These are phyloP conservation scores for Medicago ruthenica DNA, from an alignment of 306 rosid species.

Conservation along the genomic window DNA sequence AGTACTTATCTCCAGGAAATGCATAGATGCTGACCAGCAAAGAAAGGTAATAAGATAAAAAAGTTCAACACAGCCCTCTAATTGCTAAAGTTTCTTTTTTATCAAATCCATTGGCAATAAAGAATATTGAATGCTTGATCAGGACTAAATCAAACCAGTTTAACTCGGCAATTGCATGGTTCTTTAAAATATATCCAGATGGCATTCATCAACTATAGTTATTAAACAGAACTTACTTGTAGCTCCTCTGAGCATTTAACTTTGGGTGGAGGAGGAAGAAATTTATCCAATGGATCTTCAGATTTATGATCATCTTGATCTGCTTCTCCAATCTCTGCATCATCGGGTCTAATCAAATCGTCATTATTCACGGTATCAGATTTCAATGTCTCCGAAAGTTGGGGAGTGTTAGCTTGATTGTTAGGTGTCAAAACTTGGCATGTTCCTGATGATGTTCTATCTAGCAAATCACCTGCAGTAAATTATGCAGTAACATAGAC, in stretches of 20 bases:
- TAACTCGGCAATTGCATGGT: constrained; percentile 16
- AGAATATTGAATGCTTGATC: neutral
- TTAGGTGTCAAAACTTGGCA: constrained; percentile 57
- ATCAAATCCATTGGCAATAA: neutral
- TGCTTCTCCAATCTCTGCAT: constrained; percentile 53
- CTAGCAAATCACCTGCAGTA: constrained; percentile 66
- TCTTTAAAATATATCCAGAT: constrained; percentile 20
- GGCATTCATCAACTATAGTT: constrained; percentile 22
- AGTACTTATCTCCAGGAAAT: neutral
- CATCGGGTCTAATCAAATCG: constrained; percentile 53
- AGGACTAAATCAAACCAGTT: constrained; percentile 18
- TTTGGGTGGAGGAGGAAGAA: constrained; percentile 81
- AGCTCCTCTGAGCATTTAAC: constrained; percentile 80
- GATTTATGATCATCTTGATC: constrained; percentile 57
- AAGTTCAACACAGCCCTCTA: neutral
- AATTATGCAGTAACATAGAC: neutral
- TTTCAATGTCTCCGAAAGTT: constrained; percentile 56
- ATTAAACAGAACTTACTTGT: constrained; percentile 65
- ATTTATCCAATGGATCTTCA: constrained; percentile 64
- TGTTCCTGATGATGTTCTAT: constrained; percentile 57
- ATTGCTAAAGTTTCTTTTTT: neutral
- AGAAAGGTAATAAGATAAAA: neutral
- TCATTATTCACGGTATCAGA: constrained; percentile 55
- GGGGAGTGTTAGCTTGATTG: constrained; percentile 62
- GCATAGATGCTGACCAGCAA: neutral